phyloP scores from a whole-genome alignment of 2,329 filamentous ascomycete genomes.

The Alternaria sp. region DNA sequence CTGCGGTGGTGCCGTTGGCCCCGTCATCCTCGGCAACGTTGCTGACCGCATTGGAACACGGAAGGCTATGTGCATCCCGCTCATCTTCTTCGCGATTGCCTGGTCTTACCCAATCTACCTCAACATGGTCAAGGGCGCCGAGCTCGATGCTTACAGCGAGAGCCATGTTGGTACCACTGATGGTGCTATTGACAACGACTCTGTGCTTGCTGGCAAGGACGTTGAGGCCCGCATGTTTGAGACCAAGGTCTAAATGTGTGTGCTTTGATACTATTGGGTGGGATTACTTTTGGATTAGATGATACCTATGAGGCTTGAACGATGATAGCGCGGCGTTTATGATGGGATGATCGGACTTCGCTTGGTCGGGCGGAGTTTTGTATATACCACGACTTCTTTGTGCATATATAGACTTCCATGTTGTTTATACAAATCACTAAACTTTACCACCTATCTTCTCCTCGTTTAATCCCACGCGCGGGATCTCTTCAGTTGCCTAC shows the following conservation, averaged over 20 bases:
- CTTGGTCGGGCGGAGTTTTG: background rate
- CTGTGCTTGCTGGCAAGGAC: slow-evolving; percentile 33
- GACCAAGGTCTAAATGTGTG: slow-evolving; percentile 8
- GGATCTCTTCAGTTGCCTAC: background rate
- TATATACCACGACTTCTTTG: slow-evolving; percentile 1
- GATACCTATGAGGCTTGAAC: background rate
- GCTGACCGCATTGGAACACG: slow-evolving; percentile 42
- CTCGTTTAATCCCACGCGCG: background rate
- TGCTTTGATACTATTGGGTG: background rate
- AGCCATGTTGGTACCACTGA: slow-evolving; percentile 38
- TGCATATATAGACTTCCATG: background rate
- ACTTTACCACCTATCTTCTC: background rate
- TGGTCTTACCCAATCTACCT: slow-evolving; percentile 49
- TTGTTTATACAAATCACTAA: background rate
- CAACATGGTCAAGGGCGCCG: slow-evolving; percentile 42
- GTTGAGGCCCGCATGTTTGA: slow-evolving; percentile 30
- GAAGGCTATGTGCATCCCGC: slow-evolving; percentile 46
- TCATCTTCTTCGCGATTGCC: slow-evolving; percentile 44
- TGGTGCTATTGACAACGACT: slow-evolving; percentile 32
- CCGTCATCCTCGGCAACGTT: slow-evolving; percentile 46
- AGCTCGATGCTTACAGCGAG: slow-evolving; percentile 46
- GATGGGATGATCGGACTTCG: background rate
- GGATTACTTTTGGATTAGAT: background rate
- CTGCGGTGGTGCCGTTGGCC: slow-evolving; percentile 46
- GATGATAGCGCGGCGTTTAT: background rate